phyloP scores from a whole-genome alignment of 805 yeast species.

The Starmera pachycereana region DNA sequence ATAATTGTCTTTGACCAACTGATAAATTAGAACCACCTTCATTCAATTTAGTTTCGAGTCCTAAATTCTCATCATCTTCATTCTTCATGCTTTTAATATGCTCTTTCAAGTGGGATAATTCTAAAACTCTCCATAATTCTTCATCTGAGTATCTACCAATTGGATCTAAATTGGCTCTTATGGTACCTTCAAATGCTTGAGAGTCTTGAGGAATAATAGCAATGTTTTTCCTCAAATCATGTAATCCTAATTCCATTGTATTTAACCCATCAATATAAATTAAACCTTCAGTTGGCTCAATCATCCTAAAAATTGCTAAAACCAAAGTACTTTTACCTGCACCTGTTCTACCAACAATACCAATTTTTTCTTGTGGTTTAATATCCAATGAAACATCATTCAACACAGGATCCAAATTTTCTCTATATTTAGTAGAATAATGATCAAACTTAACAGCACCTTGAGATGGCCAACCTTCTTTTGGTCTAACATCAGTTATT shows the following conservation, averaged over 20 bases:
- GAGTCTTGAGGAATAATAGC: conserved; percentile 93
- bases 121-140: conserved; percentile 75
- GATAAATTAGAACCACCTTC: conserved; percentile 69
- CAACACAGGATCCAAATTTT: conserved; percentile 70
- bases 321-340: conserved; percentile 91
- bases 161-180: conserved; percentile 85
- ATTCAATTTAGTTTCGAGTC: conserved; percentile 42
- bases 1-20: conserved; percentile 68
- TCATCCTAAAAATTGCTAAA: conserved; percentile 72
- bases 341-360: conserved; percentile 95
- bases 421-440: conserved; percentile 79
- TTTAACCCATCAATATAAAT: conserved; percentile 64
- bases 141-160: conserved; percentile 55
- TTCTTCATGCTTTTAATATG: conserved; percentile 42
- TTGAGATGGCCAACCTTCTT: conserved; percentile 57
- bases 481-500: conserved; percentile 58
- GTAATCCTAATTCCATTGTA: conserved; percentile 59
- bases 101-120: conserved; percentile 63
- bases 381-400: conserved; percentile 55
- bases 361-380: conserved; percentile 73
- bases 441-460: conserved; percentile 61
- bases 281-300: conserved; percentile 64
- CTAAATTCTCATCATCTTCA: conserved; percentile 43
- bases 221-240: conserved; percentile 64
- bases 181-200: conserved; percentile 80